Base-by-base conservation (phyloP, 108 stramenopile species). In the Nitzschia sp. region DNA sequence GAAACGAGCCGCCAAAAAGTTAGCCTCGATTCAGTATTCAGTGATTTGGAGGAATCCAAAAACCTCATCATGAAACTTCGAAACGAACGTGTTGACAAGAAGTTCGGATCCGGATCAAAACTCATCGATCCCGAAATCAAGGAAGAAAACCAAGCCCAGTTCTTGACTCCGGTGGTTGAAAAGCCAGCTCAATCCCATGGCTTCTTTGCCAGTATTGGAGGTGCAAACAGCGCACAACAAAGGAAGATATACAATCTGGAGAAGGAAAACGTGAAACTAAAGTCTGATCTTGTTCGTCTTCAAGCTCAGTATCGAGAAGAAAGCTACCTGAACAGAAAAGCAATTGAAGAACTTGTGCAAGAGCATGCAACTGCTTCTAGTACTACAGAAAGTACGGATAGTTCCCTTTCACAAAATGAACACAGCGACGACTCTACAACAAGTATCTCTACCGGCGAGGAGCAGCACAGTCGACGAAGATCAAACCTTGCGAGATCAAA, bases 1-100 rank as follows among this genome's bases (percentile, higher is more conserved):
- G 32, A 58, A 29, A 11, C 33, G 57, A 16, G 33, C n/a, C 57
- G 33, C 9, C 57, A 32, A 28, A 58, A 58, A 28, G 57, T 32
- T n/a, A 31, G 31, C 57, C 31, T 58, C 9, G 57, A 58, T 17
- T 34, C 3, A 0, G n/a, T 58, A 8, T 25, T n/a, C 25, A 58
- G 1, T 31, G 57, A 25, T 0, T 32, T 58, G 3, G 57, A 58
- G 21, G 57, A 58, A 32, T 58, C 57, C 8, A 19, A 23, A 52
- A 5, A 8, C 6, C 4, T 19, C 13, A 23, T 52, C 21, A 52
- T 52, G 6, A 23, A 19, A 52, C 50, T 52, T 19, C 50, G 50
- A 52, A 23, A 52, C 38, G 38, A 41, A 41, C 38, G 38, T 13
- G 6, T 41, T 6, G 50, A 52, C 6, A 52, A 23, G 6, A 6